These are phyloP conservation scores for Vanderwaltozyma verrucispora DNA, from an alignment of 805 yeast species.

Conservation along the genomic window DNA sequence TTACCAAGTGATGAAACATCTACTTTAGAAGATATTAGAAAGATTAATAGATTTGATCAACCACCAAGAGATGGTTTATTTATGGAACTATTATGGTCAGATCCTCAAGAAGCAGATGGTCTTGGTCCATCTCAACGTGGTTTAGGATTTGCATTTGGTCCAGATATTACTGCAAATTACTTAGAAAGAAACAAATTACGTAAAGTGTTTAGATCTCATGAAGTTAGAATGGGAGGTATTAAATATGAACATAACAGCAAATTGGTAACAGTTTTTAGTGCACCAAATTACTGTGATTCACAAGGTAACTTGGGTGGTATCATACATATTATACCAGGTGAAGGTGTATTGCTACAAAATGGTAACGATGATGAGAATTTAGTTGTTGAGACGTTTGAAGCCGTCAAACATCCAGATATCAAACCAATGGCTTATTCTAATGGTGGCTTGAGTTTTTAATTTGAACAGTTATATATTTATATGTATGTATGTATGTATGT, in stretches of 20 bases:
- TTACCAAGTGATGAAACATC: constrained; percentile 69
- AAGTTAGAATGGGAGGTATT: constrained; percentile 86
- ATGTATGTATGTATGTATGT: background rate
- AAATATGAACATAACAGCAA: constrained; percentile 79
- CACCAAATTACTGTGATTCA: constrained; percentile 94
- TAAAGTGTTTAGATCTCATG: constrained; percentile 88
- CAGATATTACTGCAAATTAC: constrained; percentile 79
- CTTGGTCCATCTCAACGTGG: constrained; percentile 89
- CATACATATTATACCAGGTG: constrained; percentile 48
- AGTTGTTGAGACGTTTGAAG: constrained; percentile 53
- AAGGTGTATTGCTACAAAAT: constrained; percentile 29
- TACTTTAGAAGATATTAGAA: constrained; percentile 62
- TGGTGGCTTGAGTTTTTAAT: constrained; percentile 32
- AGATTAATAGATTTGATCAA: constrained; percentile 64
- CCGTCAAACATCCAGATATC: constrained; percentile 82
- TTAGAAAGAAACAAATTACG: constrained; percentile 60
- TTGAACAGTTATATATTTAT: background rate
- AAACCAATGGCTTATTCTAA: constrained; percentile 90
- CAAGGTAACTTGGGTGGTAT: constrained; percentile 89
- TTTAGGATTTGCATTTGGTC: constrained; percentile 92
- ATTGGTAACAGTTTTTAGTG: constrained; percentile 90
- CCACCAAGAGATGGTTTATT: constrained; percentile 89
- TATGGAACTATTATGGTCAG: constrained; percentile 97
- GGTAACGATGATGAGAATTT: constrained; percentile 39
- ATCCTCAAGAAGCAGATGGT: constrained; percentile 75